A percentile compares a stretch with the other conserved stretches of the same genome.
Conservation (phyloP, 1,284 basidiomycete species). For the Microbotryum intermedium region DNA sequence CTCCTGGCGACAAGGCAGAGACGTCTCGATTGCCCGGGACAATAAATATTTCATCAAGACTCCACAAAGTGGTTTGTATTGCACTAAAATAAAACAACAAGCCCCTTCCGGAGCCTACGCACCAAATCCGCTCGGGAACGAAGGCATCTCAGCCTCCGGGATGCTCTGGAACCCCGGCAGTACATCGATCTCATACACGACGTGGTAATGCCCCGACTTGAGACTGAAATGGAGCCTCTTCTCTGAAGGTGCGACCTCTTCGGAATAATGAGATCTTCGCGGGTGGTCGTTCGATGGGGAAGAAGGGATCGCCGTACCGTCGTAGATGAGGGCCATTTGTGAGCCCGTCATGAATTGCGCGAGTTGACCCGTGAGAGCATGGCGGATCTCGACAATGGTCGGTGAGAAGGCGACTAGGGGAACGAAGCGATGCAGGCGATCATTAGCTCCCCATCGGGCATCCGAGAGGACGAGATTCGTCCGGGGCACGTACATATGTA, state of each 20-base stretch:
- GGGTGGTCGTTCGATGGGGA: not conserved
- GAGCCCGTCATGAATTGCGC: constrained; percentile 20
- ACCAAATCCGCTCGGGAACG: too few species aligned
- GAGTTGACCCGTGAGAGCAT: constrained; percentile 24
- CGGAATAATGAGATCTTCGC: not conserved
- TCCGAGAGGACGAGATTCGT: not conserved
- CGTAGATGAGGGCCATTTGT: constrained; percentile 19
- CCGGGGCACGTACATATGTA: constrained; percentile 49
- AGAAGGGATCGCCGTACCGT: constrained; percentile 10
- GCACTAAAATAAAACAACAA: too few species aligned
- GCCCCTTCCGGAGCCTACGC: too few species aligned
- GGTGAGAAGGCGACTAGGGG: constrained; percentile 20
- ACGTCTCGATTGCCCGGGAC: too few species aligned
- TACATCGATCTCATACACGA: constrained; percentile 14
- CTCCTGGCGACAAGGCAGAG: too few species aligned
- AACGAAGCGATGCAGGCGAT: not conserved
- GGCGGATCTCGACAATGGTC: constrained; percentile 21
- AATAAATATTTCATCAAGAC: too few species aligned
- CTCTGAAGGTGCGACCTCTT: not conserved
- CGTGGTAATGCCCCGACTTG: not conserved
- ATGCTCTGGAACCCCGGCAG: too few species aligned
- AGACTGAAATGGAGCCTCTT: not conserved
- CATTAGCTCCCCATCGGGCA: too few species aligned
- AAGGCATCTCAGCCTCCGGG: too few species aligned
- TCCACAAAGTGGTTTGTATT: too few species aligned